phyloP scores from a whole-genome alignment of 1,139 yeast species.

The Taphrina wiesneri region DNA sequence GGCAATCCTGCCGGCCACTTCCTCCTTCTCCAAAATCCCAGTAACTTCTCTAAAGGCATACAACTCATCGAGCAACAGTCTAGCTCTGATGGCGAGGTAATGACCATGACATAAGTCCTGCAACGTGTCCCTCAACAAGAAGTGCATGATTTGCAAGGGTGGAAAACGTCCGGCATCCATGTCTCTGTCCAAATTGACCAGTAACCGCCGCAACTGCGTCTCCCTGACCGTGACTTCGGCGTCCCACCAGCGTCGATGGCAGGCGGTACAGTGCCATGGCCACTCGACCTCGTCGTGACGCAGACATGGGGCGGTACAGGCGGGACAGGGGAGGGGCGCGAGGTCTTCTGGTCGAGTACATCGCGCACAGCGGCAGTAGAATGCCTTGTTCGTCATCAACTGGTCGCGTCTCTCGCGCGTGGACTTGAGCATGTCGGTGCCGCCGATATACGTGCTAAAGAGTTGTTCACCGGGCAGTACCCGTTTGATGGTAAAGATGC shows the following conservation, averaged over 20 bases:
- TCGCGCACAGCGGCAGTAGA: slow-evolving; percentile 16
- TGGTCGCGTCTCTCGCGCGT: slow-evolving; percentile 9
- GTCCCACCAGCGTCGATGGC: slow-evolving; percentile 30
- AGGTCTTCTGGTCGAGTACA: slow-evolving; percentile 13
- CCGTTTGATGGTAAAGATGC: slow-evolving; percentile 18
- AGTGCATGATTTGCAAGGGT: slow-evolving; percentile 14
- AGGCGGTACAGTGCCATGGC: slow-evolving; percentile 16
- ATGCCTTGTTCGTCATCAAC: slow-evolving; percentile 13
- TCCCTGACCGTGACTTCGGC: slow-evolving; percentile 19
- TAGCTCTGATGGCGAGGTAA: slow-evolving; percentile 9
- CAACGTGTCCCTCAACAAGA: slow-evolving; percentile 9
- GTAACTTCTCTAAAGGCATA: slow-evolving; percentile 12
- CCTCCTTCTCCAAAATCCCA: neutral
- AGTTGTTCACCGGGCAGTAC: slow-evolving; percentile 13
- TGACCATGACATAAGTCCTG: slow-evolving; percentile 15
- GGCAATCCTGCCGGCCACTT: slow-evolving; percentile 7
- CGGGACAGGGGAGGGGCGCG: slow-evolving; percentile 26
- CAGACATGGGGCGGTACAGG: neutral
- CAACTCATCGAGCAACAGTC: slow-evolving; percentile 18
- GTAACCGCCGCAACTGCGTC: neutral
- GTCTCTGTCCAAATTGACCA: slow-evolving; percentile 10
- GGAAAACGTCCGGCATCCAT: slow-evolving; percentile 20
- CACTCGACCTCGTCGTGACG: slow-evolving; percentile 18
- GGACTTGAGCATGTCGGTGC: slow-evolving; percentile 24
- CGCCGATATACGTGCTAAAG: slow-evolving; percentile 27